phyloP scores from a whole-genome alignment of 1,284 basidiomycete genomes.

The Rhodofomes roseus region DNA sequence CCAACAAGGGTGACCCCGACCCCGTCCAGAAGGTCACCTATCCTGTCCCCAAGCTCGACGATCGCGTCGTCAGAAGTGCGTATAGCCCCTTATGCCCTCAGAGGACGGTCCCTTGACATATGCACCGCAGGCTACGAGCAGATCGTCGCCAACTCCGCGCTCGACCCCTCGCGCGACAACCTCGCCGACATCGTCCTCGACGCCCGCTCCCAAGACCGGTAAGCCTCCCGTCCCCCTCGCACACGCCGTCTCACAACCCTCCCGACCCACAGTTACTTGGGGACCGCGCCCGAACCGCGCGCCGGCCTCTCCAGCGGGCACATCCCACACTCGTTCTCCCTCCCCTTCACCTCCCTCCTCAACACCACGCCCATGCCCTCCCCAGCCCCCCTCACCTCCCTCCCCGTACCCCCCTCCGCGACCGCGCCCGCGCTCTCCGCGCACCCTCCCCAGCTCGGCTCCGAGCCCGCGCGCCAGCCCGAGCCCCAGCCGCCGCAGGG shows the following conservation, averaged over 20 bases:
- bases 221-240: constrained; percentile 16
- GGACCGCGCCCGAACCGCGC: constrained; percentile 86
- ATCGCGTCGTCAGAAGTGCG: constrained; percentile 60
- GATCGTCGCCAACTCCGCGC: constrained; percentile 69
- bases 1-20: constrained; percentile 47
- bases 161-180: constrained; percentile 40
- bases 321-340: constrained; percentile 82
- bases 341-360: constrained; percentile 84
- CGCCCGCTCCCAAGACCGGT: constrained; percentile 80
- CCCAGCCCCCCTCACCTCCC: neutral
- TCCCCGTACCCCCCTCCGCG: neutral
- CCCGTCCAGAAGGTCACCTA: constrained; percentile 38
- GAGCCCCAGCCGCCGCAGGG: neutral
- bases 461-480: neutral
- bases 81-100: neutral
- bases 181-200: constrained; percentile 79
- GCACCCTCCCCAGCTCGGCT: neutral
- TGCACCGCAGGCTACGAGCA: constrained; percentile 72
- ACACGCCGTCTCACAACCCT: neutral
- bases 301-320: constrained; percentile 88
- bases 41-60: constrained; percentile 49
- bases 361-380: constrained; percentile 36
- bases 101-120: neutral
- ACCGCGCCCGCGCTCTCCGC: neutral
- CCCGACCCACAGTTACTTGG: constrained; percentile 57